These are phyloP conservation scores for Osmozyma mogii DNA, from an alignment of 805 yeast species.

Conservation along the genomic window DNA sequence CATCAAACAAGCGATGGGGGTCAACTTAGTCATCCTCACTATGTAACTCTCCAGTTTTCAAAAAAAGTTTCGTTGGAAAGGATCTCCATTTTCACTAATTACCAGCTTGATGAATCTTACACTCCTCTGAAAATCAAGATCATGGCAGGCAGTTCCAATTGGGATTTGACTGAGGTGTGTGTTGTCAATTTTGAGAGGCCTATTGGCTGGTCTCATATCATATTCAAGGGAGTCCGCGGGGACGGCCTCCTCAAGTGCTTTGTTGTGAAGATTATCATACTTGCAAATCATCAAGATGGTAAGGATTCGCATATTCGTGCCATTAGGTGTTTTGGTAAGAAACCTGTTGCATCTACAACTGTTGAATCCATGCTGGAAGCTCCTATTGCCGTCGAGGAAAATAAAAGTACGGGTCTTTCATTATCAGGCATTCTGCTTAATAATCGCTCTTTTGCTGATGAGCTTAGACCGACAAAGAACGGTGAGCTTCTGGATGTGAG, in stretches of 20 bases:
- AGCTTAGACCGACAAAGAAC: too few species aligned
- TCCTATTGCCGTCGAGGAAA: too few species aligned
- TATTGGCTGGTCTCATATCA: constrained; percentile 69
- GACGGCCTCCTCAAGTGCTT: constrained; percentile 61
- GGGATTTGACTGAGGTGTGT: constrained; percentile 65
- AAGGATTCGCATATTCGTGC: constrained; percentile 89
- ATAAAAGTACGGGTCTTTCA: too few species aligned
- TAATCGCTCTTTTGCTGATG: too few species aligned
- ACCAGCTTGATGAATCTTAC: constrained; percentile 76
- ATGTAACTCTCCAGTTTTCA: constrained; percentile 68
- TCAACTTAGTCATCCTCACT: constrained; percentile 66
- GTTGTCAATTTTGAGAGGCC: constrained; percentile 55
- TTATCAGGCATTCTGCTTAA: too few species aligned
- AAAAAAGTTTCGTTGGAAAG: constrained; percentile 64
- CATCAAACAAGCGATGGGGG: constrained; percentile 19
- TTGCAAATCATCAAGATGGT: constrained; percentile 88
- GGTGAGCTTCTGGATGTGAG: too few species aligned
- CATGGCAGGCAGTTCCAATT: constrained; percentile 67
- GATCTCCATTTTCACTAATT: constrained; percentile 66
- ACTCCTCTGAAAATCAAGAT: constrained; percentile 70
- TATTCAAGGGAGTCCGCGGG: constrained; percentile 45
- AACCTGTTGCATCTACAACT: constrained; percentile 7
- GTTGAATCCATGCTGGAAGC: too few species aligned
- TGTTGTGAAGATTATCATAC: constrained; percentile 50
- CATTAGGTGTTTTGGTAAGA: constrained; percentile 46